Evolutionary conservation across 306 rosid species (phyloP).

Genomic region (Vigna nakashimae): DNA sequence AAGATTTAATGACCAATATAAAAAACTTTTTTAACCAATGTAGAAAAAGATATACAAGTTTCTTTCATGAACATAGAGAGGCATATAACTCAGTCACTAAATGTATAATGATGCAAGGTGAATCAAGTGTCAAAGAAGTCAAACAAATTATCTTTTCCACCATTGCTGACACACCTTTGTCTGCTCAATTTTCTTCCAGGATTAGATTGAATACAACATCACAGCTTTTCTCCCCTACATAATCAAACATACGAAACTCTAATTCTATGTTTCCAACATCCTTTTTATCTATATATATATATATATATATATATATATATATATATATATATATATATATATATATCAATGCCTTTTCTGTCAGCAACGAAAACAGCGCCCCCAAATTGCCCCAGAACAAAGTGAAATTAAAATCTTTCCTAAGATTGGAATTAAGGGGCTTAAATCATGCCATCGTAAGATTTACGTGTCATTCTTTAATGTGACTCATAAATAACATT

Average conservation of each 20-base stretch:
- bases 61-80: no score
- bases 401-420: neutral
- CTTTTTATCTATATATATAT: neutral
- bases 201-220: neutral
- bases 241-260: neutral
- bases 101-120: constrained; percentile 24
- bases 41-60: no score
- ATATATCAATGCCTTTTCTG: no score
- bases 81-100: neutral
- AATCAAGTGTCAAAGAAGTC: constrained; percentile 13
- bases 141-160: constrained; percentile 27
- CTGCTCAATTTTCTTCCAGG: constrained; percentile 7
- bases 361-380: neutral
- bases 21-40: no score
- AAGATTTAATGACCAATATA: no score
- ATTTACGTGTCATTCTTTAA: constrained; percentile 13
- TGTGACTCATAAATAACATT: neutral
- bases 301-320: no score
- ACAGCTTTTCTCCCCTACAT: neutral
- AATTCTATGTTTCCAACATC: neutral
- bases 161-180: constrained; percentile 22
- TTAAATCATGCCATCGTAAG: constrained; percentile 26
- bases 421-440: constrained; percentile 10
- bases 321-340: no score
- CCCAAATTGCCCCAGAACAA: neutral